Evolutionary conservation across 345 rosid genomes (phyloP), one percentile per base, ranked within the genome.

Genomic region (Eucalyptus tenuipes): DNA sequence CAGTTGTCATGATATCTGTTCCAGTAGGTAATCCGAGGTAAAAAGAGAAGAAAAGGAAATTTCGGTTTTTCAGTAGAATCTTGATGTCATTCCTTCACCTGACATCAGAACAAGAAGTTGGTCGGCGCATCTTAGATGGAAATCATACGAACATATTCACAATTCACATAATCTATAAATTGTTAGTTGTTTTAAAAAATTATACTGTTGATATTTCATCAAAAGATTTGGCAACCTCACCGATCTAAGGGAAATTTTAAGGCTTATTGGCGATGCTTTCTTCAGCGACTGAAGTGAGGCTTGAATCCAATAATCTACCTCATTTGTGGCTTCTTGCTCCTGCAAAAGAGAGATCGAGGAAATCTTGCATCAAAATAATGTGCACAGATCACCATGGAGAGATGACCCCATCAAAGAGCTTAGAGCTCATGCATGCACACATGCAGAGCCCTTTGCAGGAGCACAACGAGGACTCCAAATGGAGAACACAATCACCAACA

Each of bases 211-310:
- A 55, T 37, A 37, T 37, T 37, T 37, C 40, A 37, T 24, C 64
- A 25, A 57, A 57, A 33, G 84, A 42, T 42, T 14, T 45, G 22
- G 84, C 84, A 33, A 15, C 5, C 84, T 24, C 91, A 97, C 99
- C 87, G 96, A 95, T 95, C 94, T 93, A 80, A 97, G 98, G 86
- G 96, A 92, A 88, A 97, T 93, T 90, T 96, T 97, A 87, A 97
- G 98, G 94, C 98, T 97, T 66, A 94, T 96, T 81, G 99, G 99
- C 44, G 97, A 97, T 90, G 95, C 98, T 91, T 90, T 92, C 92
- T 93, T 96, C 92, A 97, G 86, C 33, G 93, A 89, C 89, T 85
- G 87, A 90, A 95, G 90, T 27, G 95, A 90, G 53, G 91, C 68
- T 86, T 92, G 85, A 88, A 94, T 90, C 99, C 99, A 96, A 87